These are phyloP conservation scores for Populus pruinosa DNA, from an alignment of 345 rosid genomes.

Conservation along the genomic window DNA sequence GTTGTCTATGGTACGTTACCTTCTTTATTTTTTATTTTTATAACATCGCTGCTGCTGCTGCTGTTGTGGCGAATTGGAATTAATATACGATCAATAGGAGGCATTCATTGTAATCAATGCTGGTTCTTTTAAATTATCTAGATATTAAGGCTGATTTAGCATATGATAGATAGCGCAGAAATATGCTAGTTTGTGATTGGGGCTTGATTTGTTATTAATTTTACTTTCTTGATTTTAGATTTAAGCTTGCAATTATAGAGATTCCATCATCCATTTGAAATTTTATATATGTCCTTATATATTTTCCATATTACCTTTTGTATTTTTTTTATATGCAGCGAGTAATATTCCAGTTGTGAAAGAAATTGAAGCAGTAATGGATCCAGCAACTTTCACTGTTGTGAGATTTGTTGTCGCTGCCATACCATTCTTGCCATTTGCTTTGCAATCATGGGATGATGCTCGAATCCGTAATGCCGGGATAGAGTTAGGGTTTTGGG, in stretches of 20 bases:
- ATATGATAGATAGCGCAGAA: not conserved
- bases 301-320: not conserved
- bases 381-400: slow-evolving; percentile 52
- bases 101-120: not conserved
- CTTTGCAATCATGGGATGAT: slow-evolving; percentile 37
- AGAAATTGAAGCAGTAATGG: slow-evolving; percentile 47
- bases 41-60: not conserved
- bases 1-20: slow-evolving; percentile 42
- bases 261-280: not conserved
- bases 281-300: no score
- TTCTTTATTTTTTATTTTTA: not conserved
- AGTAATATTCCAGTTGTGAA: slow-evolving; percentile 58
- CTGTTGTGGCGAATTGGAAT: not conserved
- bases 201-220: not conserved
- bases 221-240: no score
- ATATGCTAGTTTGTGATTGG: not conserved
- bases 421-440: slow-evolving; percentile 52
- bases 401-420: slow-evolving; percentile 52
- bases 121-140: no score
- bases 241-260: not conserved
- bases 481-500: slow-evolving; percentile 65
- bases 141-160: not conserved
- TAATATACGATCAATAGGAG: no score
- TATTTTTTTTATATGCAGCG: slow-evolving; percentile 34
- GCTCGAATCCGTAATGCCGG: slow-evolving; percentile 49